Base-by-base conservation (phyloP, 2,329 filamentous ascomycete species). In the Didymella pomorum region DNA sequence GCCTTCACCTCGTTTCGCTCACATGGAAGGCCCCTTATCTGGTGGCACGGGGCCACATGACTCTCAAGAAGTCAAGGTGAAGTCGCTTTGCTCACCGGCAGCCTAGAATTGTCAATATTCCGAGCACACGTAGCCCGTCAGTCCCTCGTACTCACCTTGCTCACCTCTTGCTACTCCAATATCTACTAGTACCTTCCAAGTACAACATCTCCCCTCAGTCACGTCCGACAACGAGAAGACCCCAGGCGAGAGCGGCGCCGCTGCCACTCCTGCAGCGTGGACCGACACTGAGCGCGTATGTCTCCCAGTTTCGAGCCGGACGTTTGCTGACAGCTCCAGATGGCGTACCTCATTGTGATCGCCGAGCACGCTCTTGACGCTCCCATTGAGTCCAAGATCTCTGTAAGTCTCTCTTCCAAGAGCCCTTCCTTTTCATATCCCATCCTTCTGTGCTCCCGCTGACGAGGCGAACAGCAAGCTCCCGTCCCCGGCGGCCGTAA, bases 401-500 rank as follows among this genome's bases (percentile, higher is more conserved):
- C 47, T 2, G 65, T 66, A 47, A 46, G 61, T 61, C 42, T 26
- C 4, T 11, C 16, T 14, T 5, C 3, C 7, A 35, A 8, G 2
- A n/a, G 4, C 16, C 7, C 16, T 9, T 4, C 8, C 3, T 9
- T 20, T 12, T 3, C 21, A 11, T 10, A 31, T 14, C 25, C n/a
- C 21, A 31, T 20, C 8, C 14, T 28, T 10, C 16, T n/a, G 7
- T 28, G 16, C 20, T 18, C 16, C 2, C 12, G n/a, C 44, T 42
- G 46, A 21, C 41, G 47, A 7, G 1, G 18, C 4, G 4, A 8
- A 1, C 46, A 73, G 68, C 58, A 59, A 21, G 60, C 68, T 5
- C 71, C 71, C 4, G 60, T 65, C 18, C 72, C 70, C 1, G 52
- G 41, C n/a, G 67, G 67, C 10, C 68, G 71, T 41, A 58, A 61